Evolutionary conservation across 2,329 filamentous ascomycete genomes (phyloP).

Genomic region (Aspergillus tamarii): DNA sequence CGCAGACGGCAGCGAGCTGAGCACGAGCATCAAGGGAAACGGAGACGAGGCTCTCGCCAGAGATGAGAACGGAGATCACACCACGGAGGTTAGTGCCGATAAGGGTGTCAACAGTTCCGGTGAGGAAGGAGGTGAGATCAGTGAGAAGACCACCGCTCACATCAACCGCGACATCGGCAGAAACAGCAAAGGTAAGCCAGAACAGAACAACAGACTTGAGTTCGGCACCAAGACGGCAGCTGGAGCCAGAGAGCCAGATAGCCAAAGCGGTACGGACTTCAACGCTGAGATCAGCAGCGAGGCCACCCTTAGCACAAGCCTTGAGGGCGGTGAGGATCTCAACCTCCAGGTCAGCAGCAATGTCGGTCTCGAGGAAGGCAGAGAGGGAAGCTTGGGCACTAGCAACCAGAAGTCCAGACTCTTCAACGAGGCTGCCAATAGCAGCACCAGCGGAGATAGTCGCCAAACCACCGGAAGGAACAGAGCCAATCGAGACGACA

Average conservation of each 20-base stretch:
- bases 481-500: slow-evolving; percentile 31
- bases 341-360: slow-evolving; percentile 31
- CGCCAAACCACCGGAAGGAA: slow-evolving; percentile 33
- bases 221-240: slow-evolving; percentile 39
- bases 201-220: slow-evolving; percentile 41
- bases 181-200: slow-evolving; percentile 39
- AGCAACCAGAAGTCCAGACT: slow-evolving; percentile 31
- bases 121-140: slow-evolving; percentile 36
- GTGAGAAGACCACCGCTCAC: slow-evolving; percentile 31
- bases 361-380: slow-evolving; percentile 37
- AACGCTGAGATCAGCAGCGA: slow-evolving; percentile 30
- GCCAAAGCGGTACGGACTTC: slow-evolving; percentile 36
- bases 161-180: slow-evolving; percentile 31
- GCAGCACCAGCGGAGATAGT: slow-evolving; percentile 39
- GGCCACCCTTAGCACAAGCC: slow-evolving; percentile 32
- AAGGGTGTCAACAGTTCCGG: slow-evolving; percentile 28
- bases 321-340: slow-evolving; percentile 34
- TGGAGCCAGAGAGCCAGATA: slow-evolving; percentile 35
- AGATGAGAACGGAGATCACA: slow-evolving; percentile 34
- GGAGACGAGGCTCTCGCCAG: slow-evolving; percentile 36
- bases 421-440: slow-evolving; percentile 33
- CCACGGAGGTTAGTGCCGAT: slow-evolving; percentile 37
- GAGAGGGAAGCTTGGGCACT: slow-evolving; percentile 34
- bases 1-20: slow-evolving; percentile 40
- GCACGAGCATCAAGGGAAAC: slow-evolving; percentile 38